Base-by-base conservation (phyloP, 176 grass and related monocot genomes). In the Ensete glaucum region DNA sequence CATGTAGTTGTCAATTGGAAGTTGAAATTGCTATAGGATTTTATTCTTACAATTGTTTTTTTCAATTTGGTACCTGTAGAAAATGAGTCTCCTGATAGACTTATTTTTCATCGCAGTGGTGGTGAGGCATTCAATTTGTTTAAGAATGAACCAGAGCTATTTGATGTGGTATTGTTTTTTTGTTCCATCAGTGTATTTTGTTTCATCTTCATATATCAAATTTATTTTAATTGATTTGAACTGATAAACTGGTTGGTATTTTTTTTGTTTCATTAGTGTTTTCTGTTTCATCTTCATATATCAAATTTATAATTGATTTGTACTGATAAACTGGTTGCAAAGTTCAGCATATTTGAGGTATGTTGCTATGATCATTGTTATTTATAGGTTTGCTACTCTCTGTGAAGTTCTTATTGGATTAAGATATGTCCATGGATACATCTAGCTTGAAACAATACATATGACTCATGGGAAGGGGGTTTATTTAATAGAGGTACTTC, bases 111-210 rank as follows among this genome's bases (percentile, higher is more conserved):
- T 75, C 78, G 78, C 90, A 96, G 87, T 68, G 88, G 94, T 55
- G 50, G 83, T 73, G 94, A 98, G 74, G 90, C 94, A 9, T 98
- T 93, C 80, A 77, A 93, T 68, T 91, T 91, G 78, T 98, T 98
- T 76, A 93, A 87, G 74, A 64, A 84, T 20, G 90, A 93, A 16
- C 95, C 88, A 8, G 74, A 87, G 19, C 84, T 93, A 78, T 98
- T 98, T 80, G 78, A 83, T 84, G 90, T 91, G 95, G 95, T 98
- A 91, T 15, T 69, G 19, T 53, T 72, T 72, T 62, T 58, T 23
- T 57, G 1, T 73, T 72, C 14, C 25, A 62, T 54, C 50, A 19
- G 51, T 16, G 13, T 50, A 56, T 29, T 64, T 52, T 70, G 24
- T 17, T 78, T 56, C 7, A 13, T 69, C 16, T 54, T 4, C 8